Percentiles rank a stretch among this genome's conserved stretches.
phyloP scores from a whole-genome alignment of 164 flowering plant genomes.

The Brasenia schreberi region DNA sequence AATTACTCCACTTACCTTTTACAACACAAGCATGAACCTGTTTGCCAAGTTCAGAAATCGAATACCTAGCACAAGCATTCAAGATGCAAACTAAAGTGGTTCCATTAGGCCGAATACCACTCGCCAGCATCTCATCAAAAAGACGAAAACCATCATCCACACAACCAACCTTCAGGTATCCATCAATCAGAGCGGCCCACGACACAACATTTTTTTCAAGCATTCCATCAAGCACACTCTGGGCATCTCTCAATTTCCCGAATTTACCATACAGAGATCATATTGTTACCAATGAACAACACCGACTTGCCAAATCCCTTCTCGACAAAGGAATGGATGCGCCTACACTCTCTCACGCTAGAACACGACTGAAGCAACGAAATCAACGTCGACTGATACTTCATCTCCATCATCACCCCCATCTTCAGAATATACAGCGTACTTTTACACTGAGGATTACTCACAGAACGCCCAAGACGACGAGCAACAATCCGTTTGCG shows the following conservation, averaged over 20 bases:
- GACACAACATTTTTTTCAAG: conserved; percentile 39
- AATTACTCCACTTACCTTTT: conserved; percentile 39
- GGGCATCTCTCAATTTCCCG: conserved; percentile 34
- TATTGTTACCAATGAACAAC: conserved; percentile 39
- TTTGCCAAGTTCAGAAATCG: conserved; percentile 44
- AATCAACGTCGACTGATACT: not conserved
- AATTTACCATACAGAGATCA: conserved; percentile 39
- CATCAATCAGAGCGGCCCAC: conserved; percentile 78
- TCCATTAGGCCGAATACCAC: conserved; percentile 27
- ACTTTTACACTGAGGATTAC: too few relatives aligned
- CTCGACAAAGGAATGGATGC: conserved; percentile 29
- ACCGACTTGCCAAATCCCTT: conserved; percentile 14
- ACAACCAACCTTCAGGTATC: conserved; percentile 34
- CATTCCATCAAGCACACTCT: conserved; percentile 70
- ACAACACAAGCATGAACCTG: conserved; percentile 58
- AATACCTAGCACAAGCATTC: conserved; percentile 46
- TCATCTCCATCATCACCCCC: not conserved
- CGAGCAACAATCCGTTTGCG: not conserved
- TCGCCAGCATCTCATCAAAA: conserved; percentile 23
- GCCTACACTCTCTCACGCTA: conserved; percentile 23
- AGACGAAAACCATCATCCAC: conserved; percentile 35
- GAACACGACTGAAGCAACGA: conserved; percentile 38
- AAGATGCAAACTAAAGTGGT: conserved; percentile 56
- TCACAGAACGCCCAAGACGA: not conserved
- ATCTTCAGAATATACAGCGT: not conserved